phyloP scores from a whole-genome alignment of 306 rosid genomes.

The Rubus idaeus region DNA sequence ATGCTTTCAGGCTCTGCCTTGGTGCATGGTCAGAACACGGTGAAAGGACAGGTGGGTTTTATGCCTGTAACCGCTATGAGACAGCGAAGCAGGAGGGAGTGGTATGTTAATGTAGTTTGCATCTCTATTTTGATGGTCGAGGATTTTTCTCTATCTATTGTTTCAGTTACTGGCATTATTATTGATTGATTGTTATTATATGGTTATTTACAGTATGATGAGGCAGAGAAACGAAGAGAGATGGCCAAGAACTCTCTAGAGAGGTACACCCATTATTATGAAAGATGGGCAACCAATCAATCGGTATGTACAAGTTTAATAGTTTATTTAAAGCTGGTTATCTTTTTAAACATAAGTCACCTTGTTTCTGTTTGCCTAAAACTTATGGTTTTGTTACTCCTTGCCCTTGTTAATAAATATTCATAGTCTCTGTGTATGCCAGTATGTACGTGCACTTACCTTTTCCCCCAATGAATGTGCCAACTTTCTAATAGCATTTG shows the following conservation, averaged over 20 bases:
- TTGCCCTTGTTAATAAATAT: background rate
- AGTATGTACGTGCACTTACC: background rate
- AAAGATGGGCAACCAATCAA: constrained; percentile 98
- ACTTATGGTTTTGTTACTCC: background rate
- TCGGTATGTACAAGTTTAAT: constrained; percentile 51
- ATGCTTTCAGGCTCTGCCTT: constrained; percentile 74
- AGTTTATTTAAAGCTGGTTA: background rate
- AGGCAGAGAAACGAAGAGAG: constrained; percentile 83
- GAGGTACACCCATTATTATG: constrained; percentile 94
- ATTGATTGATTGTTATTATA: constrained; percentile 2
- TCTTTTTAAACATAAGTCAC: background rate
- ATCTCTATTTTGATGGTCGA: background rate
- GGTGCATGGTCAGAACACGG: constrained; percentile 96
- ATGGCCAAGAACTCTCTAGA: constrained; percentile 96
- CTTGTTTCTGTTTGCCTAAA: background rate
- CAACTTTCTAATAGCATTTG: background rate
- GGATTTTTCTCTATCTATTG: background rate
- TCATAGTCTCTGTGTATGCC: too few species aligned
- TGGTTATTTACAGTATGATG: constrained; percentile 35
- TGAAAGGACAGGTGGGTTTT: constrained; percentile 92
- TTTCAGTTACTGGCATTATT: background rate
- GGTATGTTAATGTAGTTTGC: constrained; percentile 28
- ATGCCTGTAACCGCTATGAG: constrained; percentile 96
- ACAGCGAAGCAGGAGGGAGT: constrained; percentile 94
- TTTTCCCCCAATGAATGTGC: background rate